These are phyloP conservation scores for Pseudognaphalium luteoalbum DNA, from an alignment of 129 eudicot genomes.

Conservation along the genomic window DNA sequence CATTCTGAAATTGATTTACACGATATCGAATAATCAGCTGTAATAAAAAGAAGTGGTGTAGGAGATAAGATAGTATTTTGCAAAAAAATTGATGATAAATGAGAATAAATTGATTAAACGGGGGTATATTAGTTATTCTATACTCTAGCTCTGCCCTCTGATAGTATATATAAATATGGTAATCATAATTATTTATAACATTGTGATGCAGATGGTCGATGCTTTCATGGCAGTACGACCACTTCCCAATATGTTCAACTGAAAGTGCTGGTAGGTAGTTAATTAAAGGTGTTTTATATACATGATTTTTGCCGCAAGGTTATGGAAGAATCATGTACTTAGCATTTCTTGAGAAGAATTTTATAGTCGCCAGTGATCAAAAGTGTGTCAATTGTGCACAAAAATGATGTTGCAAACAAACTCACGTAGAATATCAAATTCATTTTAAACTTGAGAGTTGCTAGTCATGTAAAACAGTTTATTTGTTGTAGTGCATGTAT, in stretches of 20 bases:
- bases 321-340: neutral
- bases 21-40: neutral
- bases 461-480: neutral
- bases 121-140: neutral
- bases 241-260: constrained; percentile 78
- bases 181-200: neutral
- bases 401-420: neutral
- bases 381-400: neutral
- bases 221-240: constrained; percentile 97
- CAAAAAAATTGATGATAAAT: neutral
- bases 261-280: constrained; percentile 13
- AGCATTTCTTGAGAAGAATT: neutral
- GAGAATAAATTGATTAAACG: neutral
- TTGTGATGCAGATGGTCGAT: constrained; percentile 76
- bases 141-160: neutral
- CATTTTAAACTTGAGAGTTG: neutral
- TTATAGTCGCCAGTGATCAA: neutral
- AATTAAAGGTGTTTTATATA: neutral
- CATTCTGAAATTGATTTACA: neutral
- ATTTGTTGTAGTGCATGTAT: constrained; percentile 6
- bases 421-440: neutral
- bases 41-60: neutral
- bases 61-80: neutral
- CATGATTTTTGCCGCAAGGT: neutral
- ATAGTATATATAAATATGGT: neutral